Base-by-base conservation (phyloP, 306 rosid species). In the Cucumis melo region DNA sequence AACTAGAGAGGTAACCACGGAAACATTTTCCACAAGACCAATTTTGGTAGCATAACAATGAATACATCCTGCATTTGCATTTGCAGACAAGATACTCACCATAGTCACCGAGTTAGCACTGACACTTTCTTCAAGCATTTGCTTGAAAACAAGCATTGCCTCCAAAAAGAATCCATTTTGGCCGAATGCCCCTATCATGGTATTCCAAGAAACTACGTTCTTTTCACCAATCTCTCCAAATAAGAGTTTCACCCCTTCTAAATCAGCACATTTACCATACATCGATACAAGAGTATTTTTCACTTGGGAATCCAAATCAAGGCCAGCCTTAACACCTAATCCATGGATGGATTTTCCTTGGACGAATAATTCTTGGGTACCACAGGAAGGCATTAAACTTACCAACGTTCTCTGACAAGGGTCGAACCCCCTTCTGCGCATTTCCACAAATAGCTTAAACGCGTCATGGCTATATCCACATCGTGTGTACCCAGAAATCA, bases 1-100 rank as follows among this genome's bases (percentile, higher is more conserved):
- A 66, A 66, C 53, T 66, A 66, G 73, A 20, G 73, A 66, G 19
- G 34, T 41, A 13, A 66, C 53, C 53, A 66, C 73, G 16, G 73
- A 66, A 66, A 39, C 54, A 39, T 66, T 44, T 66, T 39, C 73
- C 73, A 66, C 34, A 66, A 41, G 73, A 41, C 73, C 73, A 41
- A 53, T 66, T 66, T 66, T 66, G 34, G 73, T 66, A 13, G 73
- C 19, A 66, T 66, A 66, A 66, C 73, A 66, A 66, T 66, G 73
- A 17, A 41, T 66, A 66, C 17, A 66, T 20, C 15, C 53, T 41
- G 73, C 34, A 21, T 41, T 44, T 20, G 73, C 73, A 66, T 66
- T 66, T 6, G 73, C 73, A 41, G 73, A 39, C 73, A 66, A 66
- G 54, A 66, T n/a, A 66, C 53, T 66, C 34, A 66, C 73, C 73